Percentiles rank a stretch among this genome's conserved stretches.
These are phyloP conservation scores for Cytospora chrysosperma DNA, from an alignment of 2,329 filamentous ascomycete species.

Conservation along the genomic window DNA sequence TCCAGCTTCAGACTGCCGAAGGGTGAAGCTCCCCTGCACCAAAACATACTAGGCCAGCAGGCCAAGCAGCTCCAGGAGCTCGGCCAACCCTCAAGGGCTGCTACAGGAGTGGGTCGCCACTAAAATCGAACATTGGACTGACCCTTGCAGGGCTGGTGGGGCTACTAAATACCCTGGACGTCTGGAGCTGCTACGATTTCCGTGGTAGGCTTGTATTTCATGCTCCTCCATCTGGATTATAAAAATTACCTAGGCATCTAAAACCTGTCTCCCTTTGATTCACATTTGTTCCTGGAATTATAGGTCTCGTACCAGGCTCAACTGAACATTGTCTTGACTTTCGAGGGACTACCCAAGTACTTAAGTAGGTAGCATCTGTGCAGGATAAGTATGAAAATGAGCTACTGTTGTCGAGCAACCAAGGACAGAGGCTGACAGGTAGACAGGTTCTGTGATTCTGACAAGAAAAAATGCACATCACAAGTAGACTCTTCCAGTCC, in stretches of 20 bases:
- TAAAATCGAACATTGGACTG: background rate
- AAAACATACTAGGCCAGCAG: too few relatives aligned
- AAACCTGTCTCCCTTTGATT: background rate
- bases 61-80: slow-evolving; percentile 10
- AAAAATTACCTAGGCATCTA: background rate
- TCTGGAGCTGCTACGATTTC: background rate
- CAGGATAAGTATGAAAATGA: background rate
- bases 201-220: background rate
- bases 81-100: slow-evolving; percentile 1
- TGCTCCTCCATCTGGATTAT: background rate
- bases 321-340: background rate
- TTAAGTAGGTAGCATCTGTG: background rate
- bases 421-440: background rate
- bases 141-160: slow-evolving; percentile 7
- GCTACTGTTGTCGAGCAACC: background rate
- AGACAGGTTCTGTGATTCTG: background rate
- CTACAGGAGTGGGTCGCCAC: slow-evolving; percentile 1
- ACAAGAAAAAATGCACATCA: slow-evolving; percentile 52
- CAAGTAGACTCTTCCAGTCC: slow-evolving; percentile 49
- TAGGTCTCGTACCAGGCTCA: background rate
- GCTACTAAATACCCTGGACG: background rate
- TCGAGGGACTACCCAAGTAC: background rate
- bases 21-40: slow-evolving; percentile 21
- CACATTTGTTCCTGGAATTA: background rate
- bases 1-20: background rate